Conservation (phyloP, 176 grass and related monocot genomes). For the Hsuehochloa calcarea region DNA sequence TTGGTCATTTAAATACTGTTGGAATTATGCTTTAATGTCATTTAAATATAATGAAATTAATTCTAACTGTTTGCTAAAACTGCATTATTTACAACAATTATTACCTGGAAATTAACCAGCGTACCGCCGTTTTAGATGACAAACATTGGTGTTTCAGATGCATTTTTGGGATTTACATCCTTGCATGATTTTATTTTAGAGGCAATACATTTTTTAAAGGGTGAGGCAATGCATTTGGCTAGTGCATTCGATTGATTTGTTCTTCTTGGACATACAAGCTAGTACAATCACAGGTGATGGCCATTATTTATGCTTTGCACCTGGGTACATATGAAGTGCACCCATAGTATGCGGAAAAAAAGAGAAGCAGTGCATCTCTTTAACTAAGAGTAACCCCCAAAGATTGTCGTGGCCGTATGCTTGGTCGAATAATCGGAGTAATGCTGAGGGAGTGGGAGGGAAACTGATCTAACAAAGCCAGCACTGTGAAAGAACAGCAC, state of each 20-base stretch:
- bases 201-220: not conserved
- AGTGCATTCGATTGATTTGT: not conserved
- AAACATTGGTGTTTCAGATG: not conserved
- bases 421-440: not conserved
- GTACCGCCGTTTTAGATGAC: not conserved
- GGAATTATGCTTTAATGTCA: no score
- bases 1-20: no score
- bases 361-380: not conserved
- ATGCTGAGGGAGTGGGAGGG: not conserved
- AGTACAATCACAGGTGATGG: not conserved
- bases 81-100: no score
- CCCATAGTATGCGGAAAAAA: not conserved
- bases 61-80: no score
- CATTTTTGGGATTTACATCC: not conserved
- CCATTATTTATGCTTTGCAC: not conserved
- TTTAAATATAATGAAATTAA: no score
- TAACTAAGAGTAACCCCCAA: not conserved
- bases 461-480: not conserved
- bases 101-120: not conserved
- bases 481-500: slow-evolving; percentile 17
- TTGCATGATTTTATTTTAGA: not conserved
- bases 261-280: not conserved
- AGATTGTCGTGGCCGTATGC: not conserved
- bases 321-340: not conserved
- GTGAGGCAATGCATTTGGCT: not conserved